phyloP scores from a whole-genome alignment of 192 early-diverging fungal genomes.

The Pilaira anomala region DNA sequence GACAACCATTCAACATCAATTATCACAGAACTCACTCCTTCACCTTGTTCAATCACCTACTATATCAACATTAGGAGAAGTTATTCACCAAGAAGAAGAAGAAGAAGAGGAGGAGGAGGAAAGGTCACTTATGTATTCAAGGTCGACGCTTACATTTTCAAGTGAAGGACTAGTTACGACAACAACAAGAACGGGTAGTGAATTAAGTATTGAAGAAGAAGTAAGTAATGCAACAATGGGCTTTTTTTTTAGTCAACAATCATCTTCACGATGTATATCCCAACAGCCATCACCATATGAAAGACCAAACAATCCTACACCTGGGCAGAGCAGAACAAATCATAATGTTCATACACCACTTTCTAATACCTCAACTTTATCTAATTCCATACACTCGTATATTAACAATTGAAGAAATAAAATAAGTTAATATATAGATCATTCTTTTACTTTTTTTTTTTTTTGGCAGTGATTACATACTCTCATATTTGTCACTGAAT shows the following conservation, averaged over 20 bases:
- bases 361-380: neutral
- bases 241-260: neutral
- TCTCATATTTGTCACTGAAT: too few relatives aligned
- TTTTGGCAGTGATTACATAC: too few relatives aligned
- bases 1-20: neutral
- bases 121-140: constrained; percentile 2
- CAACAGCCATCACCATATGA: constrained; percentile 4
- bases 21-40: too few relatives aligned
- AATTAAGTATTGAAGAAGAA: constrained; percentile 6
- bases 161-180: neutral
- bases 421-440: neutral
- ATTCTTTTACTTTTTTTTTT: too few relatives aligned
- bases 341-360: neutral
- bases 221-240: constrained; percentile 1
- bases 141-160: constrained; percentile 2
- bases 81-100: neutral
- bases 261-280: neutral
- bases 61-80: neutral
- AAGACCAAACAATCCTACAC: constrained; percentile 7
- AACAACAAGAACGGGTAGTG: neutral
- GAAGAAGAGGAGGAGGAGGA: neutral
- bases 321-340: constrained; percentile 1
- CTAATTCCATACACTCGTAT: neutral
- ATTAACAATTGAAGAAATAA: neutral
- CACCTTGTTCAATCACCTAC: too few relatives aligned